phyloP scores from a whole-genome alignment of 257 asterid genomes.

The Gynochthodes officinalis region DNA sequence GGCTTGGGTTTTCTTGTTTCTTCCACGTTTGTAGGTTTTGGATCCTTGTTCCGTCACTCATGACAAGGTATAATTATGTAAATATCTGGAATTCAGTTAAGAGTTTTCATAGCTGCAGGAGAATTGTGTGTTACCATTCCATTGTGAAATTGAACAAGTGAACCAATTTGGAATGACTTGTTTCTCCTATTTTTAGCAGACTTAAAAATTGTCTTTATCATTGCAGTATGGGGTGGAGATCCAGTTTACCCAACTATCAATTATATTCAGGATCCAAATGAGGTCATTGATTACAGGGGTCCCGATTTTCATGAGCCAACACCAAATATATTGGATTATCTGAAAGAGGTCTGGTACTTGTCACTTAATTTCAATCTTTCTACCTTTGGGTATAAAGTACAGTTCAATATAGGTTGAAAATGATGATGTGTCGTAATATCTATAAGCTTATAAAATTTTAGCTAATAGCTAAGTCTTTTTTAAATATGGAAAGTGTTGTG shows the following conservation, averaged over 20 bases:
- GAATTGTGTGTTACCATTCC: background rate
- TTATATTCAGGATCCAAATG: conserved; percentile 95
- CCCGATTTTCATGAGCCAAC: conserved; percentile 98
- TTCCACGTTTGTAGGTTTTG: too few species aligned
- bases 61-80: background rate
- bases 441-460: background rate
- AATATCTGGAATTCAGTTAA: background rate
- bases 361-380: conserved; percentile 4
- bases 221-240: conserved; percentile 99
- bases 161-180: background rate
- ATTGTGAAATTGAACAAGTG: background rate
- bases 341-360: conserved; percentile 73
- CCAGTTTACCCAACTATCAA: conserved; percentile 96
- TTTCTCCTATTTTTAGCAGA: conserved; percentile 5
- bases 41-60: background rate
- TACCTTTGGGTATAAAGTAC: background rate
- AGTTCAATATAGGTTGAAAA: background rate
- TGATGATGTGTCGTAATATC: background rate
- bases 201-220: conserved; percentile 3
- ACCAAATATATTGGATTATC: conserved; percentile 82
- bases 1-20: too few species aligned
- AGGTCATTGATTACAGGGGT: conserved; percentile 89
- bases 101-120: background rate
- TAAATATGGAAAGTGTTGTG: background rate
- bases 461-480: background rate